These are phyloP conservation scores for Leccinum proliferum DNA, from an alignment of 1,284 basidiomycete genomes.

Conservation along the genomic window DNA sequence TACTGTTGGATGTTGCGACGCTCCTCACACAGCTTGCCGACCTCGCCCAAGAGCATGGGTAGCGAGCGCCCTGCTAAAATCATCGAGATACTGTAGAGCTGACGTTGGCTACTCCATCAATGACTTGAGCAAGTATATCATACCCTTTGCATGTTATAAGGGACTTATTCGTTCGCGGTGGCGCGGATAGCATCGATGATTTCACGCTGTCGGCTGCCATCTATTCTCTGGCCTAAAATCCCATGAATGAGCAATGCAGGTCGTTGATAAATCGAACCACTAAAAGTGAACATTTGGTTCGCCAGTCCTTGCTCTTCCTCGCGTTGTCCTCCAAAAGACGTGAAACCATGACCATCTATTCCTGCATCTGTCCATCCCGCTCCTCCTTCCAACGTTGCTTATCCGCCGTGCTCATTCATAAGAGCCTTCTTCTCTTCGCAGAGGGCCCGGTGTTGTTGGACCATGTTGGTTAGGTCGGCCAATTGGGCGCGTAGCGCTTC, in stretches of 20 bases:
- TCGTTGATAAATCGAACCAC: too few relatives aligned
- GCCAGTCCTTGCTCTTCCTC: slow-evolving; percentile 46
- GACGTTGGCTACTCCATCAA: slow-evolving; percentile 7
- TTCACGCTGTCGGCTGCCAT: too few relatives aligned
- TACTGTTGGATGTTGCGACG: slow-evolving; percentile 67
- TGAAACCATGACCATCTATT: slow-evolving; percentile 52
- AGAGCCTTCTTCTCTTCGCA: slow-evolving; percentile 49
- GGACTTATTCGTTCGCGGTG: slow-evolving; percentile 65
- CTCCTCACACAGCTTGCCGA: slow-evolving; percentile 71
- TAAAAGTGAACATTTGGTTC: slow-evolving; percentile 27
- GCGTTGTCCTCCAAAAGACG: slow-evolving; percentile 46
- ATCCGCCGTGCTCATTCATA: slow-evolving; percentile 49
- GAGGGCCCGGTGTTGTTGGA: slow-evolving; percentile 57
- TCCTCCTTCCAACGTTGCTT: slow-evolving; percentile 49
- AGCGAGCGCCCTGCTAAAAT: slow-evolving; percentile 75
- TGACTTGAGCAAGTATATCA: neutral
- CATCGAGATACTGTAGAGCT: slow-evolving; percentile 57
- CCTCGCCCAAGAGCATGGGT: slow-evolving; percentile 68
- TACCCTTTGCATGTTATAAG: slow-evolving; percentile 69
- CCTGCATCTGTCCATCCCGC: slow-evolving; percentile 48
- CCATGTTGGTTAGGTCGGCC: slow-evolving; percentile 59
- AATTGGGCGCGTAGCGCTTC: slow-evolving; percentile 55
- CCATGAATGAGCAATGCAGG: too few relatives aligned
- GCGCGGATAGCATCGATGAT: too few relatives aligned
- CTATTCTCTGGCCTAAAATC: too few relatives aligned